Evolutionary conservation across 2,329 filamentous ascomycete species (phyloP).

Genomic region (Fusarium sublunatum): DNA sequence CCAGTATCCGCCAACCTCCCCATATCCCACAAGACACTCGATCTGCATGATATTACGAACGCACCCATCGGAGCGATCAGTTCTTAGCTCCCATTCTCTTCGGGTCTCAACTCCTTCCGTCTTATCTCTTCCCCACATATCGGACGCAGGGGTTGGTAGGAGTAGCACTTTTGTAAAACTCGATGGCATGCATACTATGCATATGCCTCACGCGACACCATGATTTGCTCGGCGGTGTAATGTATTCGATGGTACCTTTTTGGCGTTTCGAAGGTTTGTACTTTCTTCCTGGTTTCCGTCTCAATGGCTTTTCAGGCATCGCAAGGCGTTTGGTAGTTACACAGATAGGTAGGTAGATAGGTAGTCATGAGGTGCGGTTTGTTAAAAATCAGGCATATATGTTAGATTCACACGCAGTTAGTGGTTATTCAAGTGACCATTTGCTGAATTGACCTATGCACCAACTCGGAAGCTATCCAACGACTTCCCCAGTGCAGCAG

Average conservation of each 20-base stretch:
- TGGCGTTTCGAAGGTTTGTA: neutral
- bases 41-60: slow-evolving; percentile 22
- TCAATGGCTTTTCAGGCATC: slow-evolving; percentile 17
- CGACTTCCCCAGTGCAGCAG: neutral
- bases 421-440: neutral
- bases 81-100: neutral
- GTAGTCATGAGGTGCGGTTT: slow-evolving; percentile 8
- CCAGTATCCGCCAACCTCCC: neutral
- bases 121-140: slow-evolving; percentile 1
- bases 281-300: neutral
- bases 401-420: neutral
- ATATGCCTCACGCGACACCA: neutral
- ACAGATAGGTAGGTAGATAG: neutral
- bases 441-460: too few species aligned
- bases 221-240: neutral
- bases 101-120: slow-evolving; percentile 1
- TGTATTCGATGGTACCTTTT: neutral
- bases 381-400: slow-evolving; percentile 14
- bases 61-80: slow-evolving; percentile 5
- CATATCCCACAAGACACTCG: slow-evolving; percentile 9
- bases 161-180: slow-evolving; percentile 13
- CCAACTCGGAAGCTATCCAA: neutral
- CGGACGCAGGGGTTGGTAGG: slow-evolving; percentile 1
- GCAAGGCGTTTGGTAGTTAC: slow-evolving; percentile 30
- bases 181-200: neutral